Evolutionary conservation across 1,284 basidiomycete genomes (phyloP).

Genomic region (Austroboletus novae-zelandiae): DNA sequence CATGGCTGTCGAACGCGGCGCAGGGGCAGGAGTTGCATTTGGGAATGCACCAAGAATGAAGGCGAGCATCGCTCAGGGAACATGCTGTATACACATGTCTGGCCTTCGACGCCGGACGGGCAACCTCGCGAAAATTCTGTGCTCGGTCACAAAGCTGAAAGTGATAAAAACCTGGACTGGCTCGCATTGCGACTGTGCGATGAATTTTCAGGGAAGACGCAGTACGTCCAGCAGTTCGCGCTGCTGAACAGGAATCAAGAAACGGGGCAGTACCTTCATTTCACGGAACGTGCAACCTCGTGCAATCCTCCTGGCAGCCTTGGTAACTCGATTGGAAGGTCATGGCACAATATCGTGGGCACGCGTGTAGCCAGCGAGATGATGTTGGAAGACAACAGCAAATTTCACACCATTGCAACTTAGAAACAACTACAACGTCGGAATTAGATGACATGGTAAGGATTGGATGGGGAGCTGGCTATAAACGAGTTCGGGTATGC

Average conservation of each 20-base stretch:
- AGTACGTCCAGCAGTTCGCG: not conserved
- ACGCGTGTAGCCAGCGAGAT: not conserved
- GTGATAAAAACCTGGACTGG: conserved; percentile 1
- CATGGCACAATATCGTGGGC: not conserved
- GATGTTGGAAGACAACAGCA: not conserved
- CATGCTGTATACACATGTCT: conserved; percentile 18
- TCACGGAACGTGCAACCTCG: conserved; percentile 14
- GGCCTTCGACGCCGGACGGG: not conserved
- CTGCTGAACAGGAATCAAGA: not conserved
- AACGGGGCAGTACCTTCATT: conserved; percentile 6
- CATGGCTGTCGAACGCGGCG: conserved; percentile 15
- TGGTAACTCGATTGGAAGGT: conserved; percentile 4
- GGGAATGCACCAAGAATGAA: conserved; percentile 13
- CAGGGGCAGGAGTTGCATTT: conserved; percentile 18
- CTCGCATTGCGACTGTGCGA: not conserved
- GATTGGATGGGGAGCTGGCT: conserved; percentile 7
- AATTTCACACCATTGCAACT: not conserved
- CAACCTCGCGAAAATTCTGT: not conserved
- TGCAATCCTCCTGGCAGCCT: conserved; percentile 23
- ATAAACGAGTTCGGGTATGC: conserved; percentile 24
- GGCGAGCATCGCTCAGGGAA: not conserved
- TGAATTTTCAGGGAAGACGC: not conserved
- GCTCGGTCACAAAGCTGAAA: not conserved
- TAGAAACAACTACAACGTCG: not conserved
- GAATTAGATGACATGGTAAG: conserved; percentile 3